Evolutionary conservation across 2,329 filamentous ascomycete species (phyloP).

Genomic region (Ophiocordyceps camponoti-leonardi): DNA sequence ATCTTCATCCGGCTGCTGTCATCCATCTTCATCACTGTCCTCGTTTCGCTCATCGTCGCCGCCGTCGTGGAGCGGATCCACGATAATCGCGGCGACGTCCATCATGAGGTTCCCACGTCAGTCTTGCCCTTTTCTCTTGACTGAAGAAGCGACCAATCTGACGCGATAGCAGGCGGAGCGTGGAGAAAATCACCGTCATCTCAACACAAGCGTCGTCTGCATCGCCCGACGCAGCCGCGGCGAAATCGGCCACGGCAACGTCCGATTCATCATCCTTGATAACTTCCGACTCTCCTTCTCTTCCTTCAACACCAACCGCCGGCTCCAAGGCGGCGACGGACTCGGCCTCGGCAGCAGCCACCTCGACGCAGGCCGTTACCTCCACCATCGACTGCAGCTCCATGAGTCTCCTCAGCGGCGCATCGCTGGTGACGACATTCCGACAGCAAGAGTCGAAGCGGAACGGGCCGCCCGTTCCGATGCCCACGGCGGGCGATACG

Average conservation of each 20-base stretch:
- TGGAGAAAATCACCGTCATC: constrained; percentile 3
- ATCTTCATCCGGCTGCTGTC: constrained; percentile 7
- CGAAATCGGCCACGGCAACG: background rate
- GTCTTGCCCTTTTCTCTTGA: background rate
- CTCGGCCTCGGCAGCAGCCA: background rate
- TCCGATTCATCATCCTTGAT: background rate
- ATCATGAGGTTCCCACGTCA: background rate
- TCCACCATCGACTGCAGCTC: constrained; percentile 1
- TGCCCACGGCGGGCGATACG: background rate
- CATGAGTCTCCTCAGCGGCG: background rate
- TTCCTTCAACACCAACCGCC: background rate
- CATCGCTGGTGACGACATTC: background rate
- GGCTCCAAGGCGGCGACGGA: background rate
- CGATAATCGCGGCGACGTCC: constrained; percentile 1
- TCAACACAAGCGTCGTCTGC: background rate
- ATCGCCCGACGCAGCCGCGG: background rate
- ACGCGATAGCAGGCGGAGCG: constrained; percentile 1
- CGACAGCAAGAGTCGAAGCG: background rate
- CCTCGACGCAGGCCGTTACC: background rate
- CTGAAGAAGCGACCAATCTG: background rate
- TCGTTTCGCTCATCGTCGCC: constrained; percentile 9
- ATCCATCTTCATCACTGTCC: constrained; percentile 8
- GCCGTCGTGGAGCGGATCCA: constrained; percentile 8
- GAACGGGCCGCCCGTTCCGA: background rate
- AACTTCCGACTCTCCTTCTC: background rate